phyloP scores from a whole-genome alignment of 2,329 filamentous ascomycete species.

The Fusarium udum region DNA sequence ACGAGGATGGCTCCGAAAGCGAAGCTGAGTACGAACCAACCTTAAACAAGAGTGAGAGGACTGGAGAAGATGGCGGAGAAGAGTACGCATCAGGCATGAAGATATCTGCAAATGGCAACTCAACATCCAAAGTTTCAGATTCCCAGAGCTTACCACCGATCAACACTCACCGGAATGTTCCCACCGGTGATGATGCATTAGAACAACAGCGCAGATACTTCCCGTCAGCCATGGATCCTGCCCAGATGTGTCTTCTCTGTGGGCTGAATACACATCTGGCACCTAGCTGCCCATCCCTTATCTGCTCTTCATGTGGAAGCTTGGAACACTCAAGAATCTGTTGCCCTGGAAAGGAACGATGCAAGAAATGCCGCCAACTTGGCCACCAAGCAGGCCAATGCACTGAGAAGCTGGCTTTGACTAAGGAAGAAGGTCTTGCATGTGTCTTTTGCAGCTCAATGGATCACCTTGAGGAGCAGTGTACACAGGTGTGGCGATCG shows the following conservation, averaged over 20 bases:
- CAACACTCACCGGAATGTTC: slow-evolving; percentile 36
- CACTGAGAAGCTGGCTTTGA: slow-evolving; percentile 62
- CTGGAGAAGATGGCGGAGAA: slow-evolving; percentile 4
- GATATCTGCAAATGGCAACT: slow-evolving; percentile 19
- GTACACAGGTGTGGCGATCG: slow-evolving; percentile 69
- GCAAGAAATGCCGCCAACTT: slow-evolving; percentile 68
- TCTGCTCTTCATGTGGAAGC: slow-evolving; percentile 60
- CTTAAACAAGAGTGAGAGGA: slow-evolving; percentile 21
- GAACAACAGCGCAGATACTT: slow-evolving; percentile 60
- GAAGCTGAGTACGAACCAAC: slow-evolving; percentile 43
- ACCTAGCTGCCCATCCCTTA: slow-evolving; percentile 54
- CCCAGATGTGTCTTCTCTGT: slow-evolving; percentile 62
- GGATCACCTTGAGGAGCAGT: slow-evolving; percentile 68
- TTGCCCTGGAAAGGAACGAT: slow-evolving; percentile 63
- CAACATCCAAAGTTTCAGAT: background rate
- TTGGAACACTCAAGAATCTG: slow-evolving; percentile 57
- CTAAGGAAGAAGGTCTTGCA: slow-evolving; percentile 62
- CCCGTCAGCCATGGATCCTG: slow-evolving; percentile 55
- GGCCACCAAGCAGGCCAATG: slow-evolving; percentile 67
- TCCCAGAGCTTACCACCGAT: slow-evolving; percentile 11
- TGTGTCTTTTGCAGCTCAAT: slow-evolving; percentile 69
- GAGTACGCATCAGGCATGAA: background rate
- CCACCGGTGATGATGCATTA: slow-evolving; percentile 47
- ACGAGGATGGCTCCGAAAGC: slow-evolving; percentile 37
- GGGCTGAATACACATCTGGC: slow-evolving; percentile 58